A percentile compares a stretch with the other conserved stretches of the same genome.
Evolutionary conservation across 306 rosid species (phyloP).

Genomic region (Potentilla sterilis): DNA sequence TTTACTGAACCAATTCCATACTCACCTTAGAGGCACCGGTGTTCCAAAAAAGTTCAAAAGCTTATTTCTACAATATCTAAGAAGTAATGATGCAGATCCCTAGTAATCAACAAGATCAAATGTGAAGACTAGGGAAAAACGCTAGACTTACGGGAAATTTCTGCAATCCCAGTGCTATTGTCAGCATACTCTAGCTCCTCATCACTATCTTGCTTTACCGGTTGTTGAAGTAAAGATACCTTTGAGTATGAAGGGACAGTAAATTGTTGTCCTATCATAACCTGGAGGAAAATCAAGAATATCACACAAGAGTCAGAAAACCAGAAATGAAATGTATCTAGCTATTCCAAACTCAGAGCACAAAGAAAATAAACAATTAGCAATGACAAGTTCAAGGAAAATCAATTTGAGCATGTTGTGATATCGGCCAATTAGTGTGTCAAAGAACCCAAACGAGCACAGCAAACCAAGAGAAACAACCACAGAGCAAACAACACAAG

Average conservation of each 20-base stretch:
- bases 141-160: slow-evolving; percentile 33
- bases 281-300: slow-evolving; percentile 55
- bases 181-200: slow-evolving; percentile 99
- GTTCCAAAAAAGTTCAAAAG: background rate
- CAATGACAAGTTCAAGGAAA: background rate
- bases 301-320: slow-evolving; percentile 14
- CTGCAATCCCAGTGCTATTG: slow-evolving; percentile 63
- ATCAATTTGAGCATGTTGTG: slow-evolving; percentile 5
- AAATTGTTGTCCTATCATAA: slow-evolving; percentile 66
- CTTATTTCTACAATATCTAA: background rate
- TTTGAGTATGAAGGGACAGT: slow-evolving; percentile 77
- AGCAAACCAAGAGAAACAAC: too few species aligned
- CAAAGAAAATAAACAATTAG: background rate
- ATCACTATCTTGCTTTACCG: slow-evolving; percentile 86
- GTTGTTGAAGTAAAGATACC: slow-evolving; percentile 84
- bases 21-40: background rate
- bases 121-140: background rate
- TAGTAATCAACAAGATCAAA: slow-evolving; percentile 14
- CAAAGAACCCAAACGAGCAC: too few species aligned
- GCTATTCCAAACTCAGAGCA: background rate
- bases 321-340: slow-evolving; percentile 18
- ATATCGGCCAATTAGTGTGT: too few species aligned
- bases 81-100: background rate
- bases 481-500: too few species aligned
- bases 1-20: slow-evolving; percentile 3